phyloP scores from a whole-genome alignment of 1,139 yeast genomes.

The Suhomyces ambrosiae region DNA sequence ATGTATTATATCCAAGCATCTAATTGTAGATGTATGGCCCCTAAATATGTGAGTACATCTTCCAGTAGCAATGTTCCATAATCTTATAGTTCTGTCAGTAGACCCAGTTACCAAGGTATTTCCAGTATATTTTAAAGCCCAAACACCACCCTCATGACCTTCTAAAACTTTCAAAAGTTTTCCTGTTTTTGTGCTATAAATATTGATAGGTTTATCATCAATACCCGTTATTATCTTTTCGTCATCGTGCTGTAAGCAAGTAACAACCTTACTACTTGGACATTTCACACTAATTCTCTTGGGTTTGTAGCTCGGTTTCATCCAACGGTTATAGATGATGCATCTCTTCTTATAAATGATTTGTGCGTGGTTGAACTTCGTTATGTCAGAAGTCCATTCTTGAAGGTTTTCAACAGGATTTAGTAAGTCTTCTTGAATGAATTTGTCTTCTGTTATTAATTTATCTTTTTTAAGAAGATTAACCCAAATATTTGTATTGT shows the following conservation, averaged over 20 bases:
- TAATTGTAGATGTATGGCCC: conserved; percentile 90
- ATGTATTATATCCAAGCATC: conserved; percentile 83
- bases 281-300: conserved; percentile 65
- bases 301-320: conserved; percentile 72
- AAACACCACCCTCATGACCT: conserved; percentile 97
- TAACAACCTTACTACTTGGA: conserved; percentile 80
- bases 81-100: conserved; percentile 57
- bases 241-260: conserved; percentile 92
- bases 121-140: conserved; percentile 94
- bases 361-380: conserved; percentile 43
- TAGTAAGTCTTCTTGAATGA: conserved; percentile 38
- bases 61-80: conserved; percentile 62
- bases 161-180: conserved; percentile 62
- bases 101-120: conserved; percentile 65
- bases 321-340: conserved; percentile 78
- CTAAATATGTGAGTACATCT: conserved; percentile 61
- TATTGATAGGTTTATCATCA: conserved; percentile 80
- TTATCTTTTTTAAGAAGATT: conserved; percentile 55
- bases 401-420: conserved; percentile 29
- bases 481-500: conserved; percentile 64
- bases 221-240: conserved; percentile 92
- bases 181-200: conserved; percentile 80
- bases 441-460: conserved; percentile 43
- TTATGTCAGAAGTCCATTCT: conserved; percentile 33
- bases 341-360: conserved; percentile 66